phyloP scores from a whole-genome alignment of 306 rosid genomes.

The Medicago lupulina region DNA sequence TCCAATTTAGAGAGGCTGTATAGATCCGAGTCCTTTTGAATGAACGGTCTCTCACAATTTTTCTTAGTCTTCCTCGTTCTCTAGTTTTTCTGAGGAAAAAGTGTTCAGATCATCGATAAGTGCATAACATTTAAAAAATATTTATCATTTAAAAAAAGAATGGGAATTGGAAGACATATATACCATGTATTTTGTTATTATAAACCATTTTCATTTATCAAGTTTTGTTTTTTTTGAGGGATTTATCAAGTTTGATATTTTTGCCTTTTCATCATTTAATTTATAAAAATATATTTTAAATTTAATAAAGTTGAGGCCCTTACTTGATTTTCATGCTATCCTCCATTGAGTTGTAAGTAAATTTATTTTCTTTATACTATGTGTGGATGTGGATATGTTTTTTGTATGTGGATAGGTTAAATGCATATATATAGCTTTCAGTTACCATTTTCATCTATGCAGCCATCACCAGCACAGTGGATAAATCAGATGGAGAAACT shows the following conservation, averaged over 20 bases:
- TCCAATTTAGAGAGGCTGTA: background rate
- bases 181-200: conserved; percentile 26
- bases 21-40: conserved; percentile 19
- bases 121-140: background rate
- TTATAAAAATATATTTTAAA: background rate
- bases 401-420: conserved; percentile 6
- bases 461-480: conserved; percentile 60
- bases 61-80: background rate
- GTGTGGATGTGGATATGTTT: background rate
- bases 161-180: background rate
- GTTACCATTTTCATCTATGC: conserved; percentile 38
- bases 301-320: conserved; percentile 15
- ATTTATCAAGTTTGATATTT: conserved; percentile 10
- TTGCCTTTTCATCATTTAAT: conserved; percentile 6
- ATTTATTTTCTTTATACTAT: conserved; percentile 17
- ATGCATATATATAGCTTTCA: conserved; percentile 33
- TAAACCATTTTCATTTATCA: conserved; percentile 13
- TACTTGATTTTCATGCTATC: conserved; percentile 11
- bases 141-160: background rate
- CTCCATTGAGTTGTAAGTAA: conserved; percentile 26
- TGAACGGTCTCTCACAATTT: background rate
- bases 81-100: background rate
- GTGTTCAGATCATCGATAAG: background rate
- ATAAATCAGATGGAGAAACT: conserved; percentile 56
- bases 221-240: too few relatives aligned